These are phyloP conservation scores for Alectoria sarmentosa DNA, from an alignment of 495 filamentous ascomycete species.

Conservation along the genomic window DNA sequence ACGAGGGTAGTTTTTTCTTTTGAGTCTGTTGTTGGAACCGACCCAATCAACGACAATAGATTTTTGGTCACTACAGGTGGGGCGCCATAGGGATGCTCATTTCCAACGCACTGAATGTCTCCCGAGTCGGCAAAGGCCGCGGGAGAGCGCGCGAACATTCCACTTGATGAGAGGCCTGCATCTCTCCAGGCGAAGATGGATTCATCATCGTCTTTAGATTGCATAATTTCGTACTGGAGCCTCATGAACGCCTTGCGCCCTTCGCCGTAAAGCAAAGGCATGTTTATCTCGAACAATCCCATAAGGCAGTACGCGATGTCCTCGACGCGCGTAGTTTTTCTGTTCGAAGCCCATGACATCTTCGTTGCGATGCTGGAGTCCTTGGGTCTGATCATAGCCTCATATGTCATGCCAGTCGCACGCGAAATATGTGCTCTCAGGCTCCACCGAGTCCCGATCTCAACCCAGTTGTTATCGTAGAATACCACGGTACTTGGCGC, in stretches of 20 bases:
- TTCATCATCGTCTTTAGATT: slow-evolving; percentile 16
- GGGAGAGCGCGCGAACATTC: background rate
- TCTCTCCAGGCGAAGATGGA: slow-evolving; percentile 27
- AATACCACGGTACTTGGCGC: slow-evolving; percentile 30
- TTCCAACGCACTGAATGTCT: background rate
- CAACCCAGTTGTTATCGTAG: slow-evolving; percentile 26
- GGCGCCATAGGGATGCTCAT: background rate
- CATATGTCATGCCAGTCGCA: too few relatives aligned
- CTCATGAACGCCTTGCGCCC: slow-evolving; percentile 29
- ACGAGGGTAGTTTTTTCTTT: background rate
- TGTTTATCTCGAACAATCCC: slow-evolving; percentile 32
- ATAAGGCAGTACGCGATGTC: slow-evolving; percentile 33
- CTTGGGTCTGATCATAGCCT: too few relatives aligned
- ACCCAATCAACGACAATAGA: background rate
- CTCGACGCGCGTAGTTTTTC: slow-evolving; percentile 29
- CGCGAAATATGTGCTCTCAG: too few relatives aligned
- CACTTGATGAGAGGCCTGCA: background rate
- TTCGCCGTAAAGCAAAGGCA: slow-evolving; percentile 36
- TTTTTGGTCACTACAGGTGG: background rate
- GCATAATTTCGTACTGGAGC: slow-evolving; percentile 31
- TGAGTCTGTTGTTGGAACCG: background rate
- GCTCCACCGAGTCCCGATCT: too few relatives aligned
- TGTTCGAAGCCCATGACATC: slow-evolving; percentile 30
- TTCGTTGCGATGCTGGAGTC: background rate
- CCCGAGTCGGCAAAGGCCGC: background rate